Percentiles rank a stretch among this genome's conserved stretches.
phyloP scores from a whole-genome alignment of 371 early-diverging fungal species.

The Cokeromyces recurvatus region DNA sequence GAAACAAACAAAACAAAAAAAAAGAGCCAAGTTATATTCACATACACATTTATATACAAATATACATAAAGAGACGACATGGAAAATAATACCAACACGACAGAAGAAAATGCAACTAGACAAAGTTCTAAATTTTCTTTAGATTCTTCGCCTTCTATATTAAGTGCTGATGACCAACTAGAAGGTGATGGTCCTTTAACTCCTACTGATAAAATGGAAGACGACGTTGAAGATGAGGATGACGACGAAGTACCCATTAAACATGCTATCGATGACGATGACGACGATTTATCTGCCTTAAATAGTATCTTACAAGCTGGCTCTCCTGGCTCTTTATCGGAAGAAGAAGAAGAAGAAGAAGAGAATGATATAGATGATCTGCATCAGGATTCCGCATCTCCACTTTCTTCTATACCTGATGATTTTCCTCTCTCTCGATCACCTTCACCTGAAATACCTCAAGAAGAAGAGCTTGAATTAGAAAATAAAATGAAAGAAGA shows the following conservation, averaged over 20 bases:
- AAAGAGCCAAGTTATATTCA: no score
- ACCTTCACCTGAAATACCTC: slow-evolving; percentile 25
- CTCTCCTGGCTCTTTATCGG: slow-evolving; percentile 24
- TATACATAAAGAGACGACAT: no score
- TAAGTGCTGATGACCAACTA: slow-evolving; percentile 12
- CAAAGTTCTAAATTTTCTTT: no score
- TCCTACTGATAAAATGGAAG: slow-evolving; percentile 24
- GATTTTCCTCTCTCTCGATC: slow-evolving; percentile 36
- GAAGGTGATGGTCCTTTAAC: slow-evolving; percentile 26
- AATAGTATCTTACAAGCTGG: slow-evolving; percentile 23
- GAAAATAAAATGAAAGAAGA: slow-evolving; percentile 5
- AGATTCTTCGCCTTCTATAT: no score
- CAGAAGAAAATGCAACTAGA: no score
- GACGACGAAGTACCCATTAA: no score
- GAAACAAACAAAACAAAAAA: no score
- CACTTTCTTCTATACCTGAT: slow-evolving; percentile 37
- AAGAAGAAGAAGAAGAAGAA: slow-evolving; percentile 18
- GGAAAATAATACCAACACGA: no score
- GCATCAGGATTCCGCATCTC: slow-evolving; percentile 24
- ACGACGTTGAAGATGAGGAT: slow-evolving; percentile 13
- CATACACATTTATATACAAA: no score
- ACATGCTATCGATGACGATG: not conserved
- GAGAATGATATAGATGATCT: slow-evolving; percentile 6
- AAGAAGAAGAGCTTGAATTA: slow-evolving; percentile 8
- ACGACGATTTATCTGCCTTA: slow-evolving; percentile 21